Conservation (phyloP, 2,329 filamentous ascomycete species). For the Cyanodermella asteris region DNA sequence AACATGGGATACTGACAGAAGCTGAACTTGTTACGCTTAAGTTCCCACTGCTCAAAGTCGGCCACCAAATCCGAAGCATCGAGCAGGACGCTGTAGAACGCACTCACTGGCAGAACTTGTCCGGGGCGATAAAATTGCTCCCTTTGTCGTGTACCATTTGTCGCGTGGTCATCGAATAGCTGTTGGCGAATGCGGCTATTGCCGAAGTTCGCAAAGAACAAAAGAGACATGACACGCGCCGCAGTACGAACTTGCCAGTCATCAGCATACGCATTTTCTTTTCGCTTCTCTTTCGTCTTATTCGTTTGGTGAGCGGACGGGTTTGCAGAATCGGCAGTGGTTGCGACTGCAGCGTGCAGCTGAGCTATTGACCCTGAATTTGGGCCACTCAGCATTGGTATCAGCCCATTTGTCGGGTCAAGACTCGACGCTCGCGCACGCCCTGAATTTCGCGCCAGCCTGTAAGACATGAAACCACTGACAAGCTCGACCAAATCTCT, state of each 20-base stretch:
- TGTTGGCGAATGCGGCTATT: conserved; percentile 19
- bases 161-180: conserved; percentile 9
- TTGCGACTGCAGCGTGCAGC: conserved; percentile 54
- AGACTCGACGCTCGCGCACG: conserved; percentile 38
- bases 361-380: conserved; percentile 43
- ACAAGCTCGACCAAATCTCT: conserved; percentile 54
- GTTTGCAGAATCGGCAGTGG: no score
- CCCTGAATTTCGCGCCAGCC: conserved; percentile 48
- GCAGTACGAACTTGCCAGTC: conserved; percentile 81
- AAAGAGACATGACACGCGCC: conserved; percentile 53
- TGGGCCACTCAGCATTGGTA: conserved; percentile 50
- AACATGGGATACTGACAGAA: conserved; percentile 90
- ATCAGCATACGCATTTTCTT: conserved; percentile 41
- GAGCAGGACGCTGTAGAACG: conserved; percentile 72
- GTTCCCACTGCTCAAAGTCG: conserved; percentile 79
- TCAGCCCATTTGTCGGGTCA: conserved; percentile 42
- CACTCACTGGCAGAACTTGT: conserved; percentile 54
- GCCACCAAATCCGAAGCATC: conserved; percentile 69
- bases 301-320: no score
- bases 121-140: conserved; percentile 29
- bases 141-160: conserved; percentile 15
- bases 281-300: conserved; percentile 32
- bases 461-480: conserved; percentile 59
- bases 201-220: conserved; percentile 62
- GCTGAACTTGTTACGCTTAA: conserved; percentile 48